Conservation (phyloP, 169 alveolate species). For the Babesia caballi region DNA sequence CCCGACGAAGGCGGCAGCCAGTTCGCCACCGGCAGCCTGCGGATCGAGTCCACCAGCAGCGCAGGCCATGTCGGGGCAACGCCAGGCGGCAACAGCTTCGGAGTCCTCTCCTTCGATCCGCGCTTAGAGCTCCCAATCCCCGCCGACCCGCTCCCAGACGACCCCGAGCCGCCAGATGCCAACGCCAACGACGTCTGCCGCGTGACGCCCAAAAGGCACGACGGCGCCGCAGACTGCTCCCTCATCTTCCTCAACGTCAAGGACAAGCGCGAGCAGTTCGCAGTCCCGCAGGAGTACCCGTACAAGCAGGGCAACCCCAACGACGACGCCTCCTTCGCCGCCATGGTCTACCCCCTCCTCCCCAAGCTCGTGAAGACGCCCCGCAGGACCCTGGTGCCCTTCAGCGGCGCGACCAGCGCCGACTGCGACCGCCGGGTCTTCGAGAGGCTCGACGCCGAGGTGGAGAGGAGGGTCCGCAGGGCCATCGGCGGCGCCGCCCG, state of each 20-base stretch:
- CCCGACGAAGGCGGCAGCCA: too few species aligned
- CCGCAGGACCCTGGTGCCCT: constrained; percentile 50
- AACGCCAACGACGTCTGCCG: neutral
- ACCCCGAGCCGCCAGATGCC: too few species aligned
- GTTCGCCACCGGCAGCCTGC: too few species aligned
- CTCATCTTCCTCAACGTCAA: constrained; percentile 44
- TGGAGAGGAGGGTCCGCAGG: neutral
- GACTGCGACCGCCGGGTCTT: neutral
- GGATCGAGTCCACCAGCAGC: too few species aligned
- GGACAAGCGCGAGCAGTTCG: constrained; percentile 30
- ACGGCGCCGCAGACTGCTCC: neutral
- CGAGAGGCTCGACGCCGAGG: constrained; percentile 19
- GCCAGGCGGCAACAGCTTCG: too few species aligned
- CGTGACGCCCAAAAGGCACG: constrained; percentile 1
- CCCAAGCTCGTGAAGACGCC: constrained; percentile 60
- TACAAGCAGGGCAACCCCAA: constrained; percentile 12
- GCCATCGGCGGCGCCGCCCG: neutral
- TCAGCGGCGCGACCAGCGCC: constrained; percentile 18
- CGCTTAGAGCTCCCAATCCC: too few species aligned
- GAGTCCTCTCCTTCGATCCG: too few species aligned
- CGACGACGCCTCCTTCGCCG: neutral
- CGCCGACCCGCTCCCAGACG: too few species aligned
- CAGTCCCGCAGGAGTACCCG: constrained; percentile 55
- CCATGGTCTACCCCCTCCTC: constrained; percentile 43
- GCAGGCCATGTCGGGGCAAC: too few species aligned